A percentile compares a stretch with the other conserved stretches of the same genome.
phyloP scores from a whole-genome alignment of 2,329 filamentous ascomycete species.

The Erysiphe pulchra region DNA sequence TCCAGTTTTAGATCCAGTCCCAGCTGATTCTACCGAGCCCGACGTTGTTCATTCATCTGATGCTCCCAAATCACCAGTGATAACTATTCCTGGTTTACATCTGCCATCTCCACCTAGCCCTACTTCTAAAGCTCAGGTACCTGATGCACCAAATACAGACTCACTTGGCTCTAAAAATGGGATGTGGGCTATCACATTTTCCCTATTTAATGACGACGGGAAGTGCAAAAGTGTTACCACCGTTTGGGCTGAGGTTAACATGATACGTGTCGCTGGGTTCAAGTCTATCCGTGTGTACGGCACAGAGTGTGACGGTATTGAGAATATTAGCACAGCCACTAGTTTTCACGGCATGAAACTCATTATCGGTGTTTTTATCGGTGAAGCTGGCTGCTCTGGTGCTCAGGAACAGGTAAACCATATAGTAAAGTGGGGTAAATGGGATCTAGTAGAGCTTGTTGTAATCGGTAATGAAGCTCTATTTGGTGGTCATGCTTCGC shows the following conservation, averaged over 20 bases:
- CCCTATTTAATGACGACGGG: slow-evolving; percentile 36
- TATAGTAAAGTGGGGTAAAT: slow-evolving; percentile 48
- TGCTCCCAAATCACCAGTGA: slow-evolving; percentile 28
- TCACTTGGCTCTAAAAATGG: slow-evolving; percentile 6
- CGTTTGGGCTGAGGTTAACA: slow-evolving; percentile 32
- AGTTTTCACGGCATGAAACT: slow-evolving; percentile 42
- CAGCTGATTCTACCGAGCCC: slow-evolving; percentile 37
- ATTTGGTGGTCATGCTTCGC: slow-evolving; percentile 43
- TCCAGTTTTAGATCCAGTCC: slow-evolving; percentile 51
- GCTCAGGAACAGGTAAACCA: slow-evolving; percentile 42
- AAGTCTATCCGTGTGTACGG: slow-evolving; percentile 59
- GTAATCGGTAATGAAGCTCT: slow-evolving; percentile 82
- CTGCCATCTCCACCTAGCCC: slow-evolving; percentile 23
- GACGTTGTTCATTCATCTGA: slow-evolving; percentile 45
- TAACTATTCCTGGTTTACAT: slow-evolving; percentile 41
- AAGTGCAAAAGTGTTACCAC: slow-evolving; percentile 36
- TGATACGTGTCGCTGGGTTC: slow-evolving; percentile 42
- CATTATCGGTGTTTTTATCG: slow-evolving; percentile 75
- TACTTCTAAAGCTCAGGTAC: slow-evolving; percentile 3
- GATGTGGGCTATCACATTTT: slow-evolving; percentile 56
- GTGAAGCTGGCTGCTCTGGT: slow-evolving; percentile 29
- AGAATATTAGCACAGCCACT: slow-evolving; percentile 47
- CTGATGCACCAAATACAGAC: slow-evolving; percentile 7
- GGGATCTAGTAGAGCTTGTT: slow-evolving; percentile 45
- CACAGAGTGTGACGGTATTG: slow-evolving; percentile 66